A percentile compares a stretch with the other conserved stretches of the same genome.
These are phyloP conservation scores for Exophiala alcalophila DNA, from an alignment of 2,329 filamentous ascomycete genomes.

Conservation along the genomic window DNA sequence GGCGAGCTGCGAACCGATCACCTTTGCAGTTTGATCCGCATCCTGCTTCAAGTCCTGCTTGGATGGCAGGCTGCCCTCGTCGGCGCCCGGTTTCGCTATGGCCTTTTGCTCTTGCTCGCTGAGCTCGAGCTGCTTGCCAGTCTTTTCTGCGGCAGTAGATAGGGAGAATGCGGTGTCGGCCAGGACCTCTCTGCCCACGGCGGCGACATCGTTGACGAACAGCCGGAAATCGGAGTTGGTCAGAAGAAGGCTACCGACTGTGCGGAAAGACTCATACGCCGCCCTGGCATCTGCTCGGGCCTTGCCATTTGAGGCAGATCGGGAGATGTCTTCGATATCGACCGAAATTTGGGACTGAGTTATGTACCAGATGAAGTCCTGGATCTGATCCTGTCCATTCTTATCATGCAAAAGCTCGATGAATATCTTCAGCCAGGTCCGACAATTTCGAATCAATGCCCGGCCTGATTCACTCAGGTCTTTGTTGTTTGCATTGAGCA, in stretches of 20 bases:
- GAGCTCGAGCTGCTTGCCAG: constrained; percentile 70
- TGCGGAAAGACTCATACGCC: constrained; percentile 76
- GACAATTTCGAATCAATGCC: constrained; percentile 67
- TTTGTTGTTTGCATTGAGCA: constrained; percentile 71
- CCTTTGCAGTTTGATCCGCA: constrained; percentile 51
- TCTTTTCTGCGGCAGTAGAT: constrained; percentile 70
- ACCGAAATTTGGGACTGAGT: constrained; percentile 68
- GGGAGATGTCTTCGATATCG: constrained; percentile 62
- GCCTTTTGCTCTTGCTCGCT: constrained; percentile 58
- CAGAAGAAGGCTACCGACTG: constrained; percentile 77
- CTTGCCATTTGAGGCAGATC: constrained; percentile 60
- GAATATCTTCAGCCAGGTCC: constrained; percentile 72
- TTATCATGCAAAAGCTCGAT: constrained; percentile 81
- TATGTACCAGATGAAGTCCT: constrained; percentile 87
- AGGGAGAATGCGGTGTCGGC: constrained; percentile 79
- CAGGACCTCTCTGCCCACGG: constrained; percentile 79
- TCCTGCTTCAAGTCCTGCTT: constrained; percentile 62
- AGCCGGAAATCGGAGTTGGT: constrained; percentile 88
- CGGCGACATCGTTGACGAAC: constrained; percentile 76
- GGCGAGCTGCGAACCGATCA: constrained; percentile 37
- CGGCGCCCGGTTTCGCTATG: constrained; percentile 47
- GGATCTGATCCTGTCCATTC: constrained; percentile 79
- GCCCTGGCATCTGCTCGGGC: constrained; percentile 69
- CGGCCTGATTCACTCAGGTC: constrained; percentile 76
- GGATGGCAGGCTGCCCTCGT: constrained; percentile 51